phyloP scores from a whole-genome alignment of 768 basidiomycete genomes.

The Cystofilobasidium macerans region DNA sequence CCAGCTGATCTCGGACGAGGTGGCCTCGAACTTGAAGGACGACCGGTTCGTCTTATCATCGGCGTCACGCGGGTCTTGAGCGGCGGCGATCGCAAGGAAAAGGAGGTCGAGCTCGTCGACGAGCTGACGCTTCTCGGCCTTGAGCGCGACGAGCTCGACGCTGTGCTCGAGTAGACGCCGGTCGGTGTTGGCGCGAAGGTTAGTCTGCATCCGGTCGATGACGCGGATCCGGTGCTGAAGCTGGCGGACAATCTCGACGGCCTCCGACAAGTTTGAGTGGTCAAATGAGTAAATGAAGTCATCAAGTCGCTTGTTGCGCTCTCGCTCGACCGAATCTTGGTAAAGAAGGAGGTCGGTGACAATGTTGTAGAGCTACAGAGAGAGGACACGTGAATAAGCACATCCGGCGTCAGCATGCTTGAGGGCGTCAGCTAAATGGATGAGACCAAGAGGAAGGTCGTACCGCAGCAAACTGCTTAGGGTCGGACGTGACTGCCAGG shows the following conservation, averaged over 20 bases:
- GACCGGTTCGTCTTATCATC: slow-evolving; percentile 48
- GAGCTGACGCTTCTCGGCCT: slow-evolving; percentile 59
- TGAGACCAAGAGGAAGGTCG: not conserved
- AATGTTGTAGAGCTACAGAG: slow-evolving; percentile 56
- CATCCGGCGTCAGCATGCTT: not conserved
- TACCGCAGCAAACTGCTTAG: slow-evolving; percentile 60
- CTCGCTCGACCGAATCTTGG: slow-evolving; percentile 52
- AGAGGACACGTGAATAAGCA: no score
- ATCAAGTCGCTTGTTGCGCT: slow-evolving; percentile 19
- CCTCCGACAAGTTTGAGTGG: slow-evolving; percentile 24
- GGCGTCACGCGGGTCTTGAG: slow-evolving; percentile 52
- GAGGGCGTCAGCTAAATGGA: not conserved
- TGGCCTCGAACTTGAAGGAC: slow-evolving; percentile 66
- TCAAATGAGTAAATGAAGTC: slow-evolving; percentile 24
- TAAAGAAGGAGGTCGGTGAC: slow-evolving; percentile 81
- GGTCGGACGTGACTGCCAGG: slow-evolving; percentile 74
- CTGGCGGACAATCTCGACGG: slow-evolving; percentile 32
- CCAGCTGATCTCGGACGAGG: slow-evolving; percentile 82
- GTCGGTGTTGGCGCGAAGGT: slow-evolving; percentile 38
- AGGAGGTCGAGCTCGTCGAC: slow-evolving; percentile 70
- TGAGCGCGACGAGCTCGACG: slow-evolving; percentile 52
- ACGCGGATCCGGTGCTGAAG: slow-evolving; percentile 61
- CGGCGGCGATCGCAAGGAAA: slow-evolving; percentile 63
- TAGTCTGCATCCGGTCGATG: slow-evolving; percentile 41
- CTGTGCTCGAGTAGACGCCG: slow-evolving; percentile 37